phyloP scores from a whole-genome alignment of 495 filamentous ascomycete genomes.

The Aspergillus heteromorphus region DNA sequence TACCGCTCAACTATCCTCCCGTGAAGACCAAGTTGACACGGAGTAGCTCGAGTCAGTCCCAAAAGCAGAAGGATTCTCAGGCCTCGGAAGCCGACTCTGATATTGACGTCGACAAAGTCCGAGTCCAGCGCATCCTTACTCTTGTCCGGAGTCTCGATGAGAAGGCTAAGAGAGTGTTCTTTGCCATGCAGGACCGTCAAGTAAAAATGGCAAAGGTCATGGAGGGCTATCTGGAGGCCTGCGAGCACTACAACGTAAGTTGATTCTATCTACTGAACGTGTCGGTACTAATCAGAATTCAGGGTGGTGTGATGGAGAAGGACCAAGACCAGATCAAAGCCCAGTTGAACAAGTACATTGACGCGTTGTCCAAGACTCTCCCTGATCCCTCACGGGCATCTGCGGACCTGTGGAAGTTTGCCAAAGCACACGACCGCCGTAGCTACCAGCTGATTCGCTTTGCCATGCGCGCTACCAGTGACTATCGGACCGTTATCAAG shows the following conservation, averaged over 20 bases:
- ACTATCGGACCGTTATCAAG: slow-evolving; percentile 84
- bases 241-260: slow-evolving; percentile 73
- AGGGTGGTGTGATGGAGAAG: slow-evolving; percentile 76
- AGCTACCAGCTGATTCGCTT: slow-evolving; percentile 85
- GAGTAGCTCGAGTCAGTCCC: slow-evolving; percentile 53
- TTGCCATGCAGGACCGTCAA: slow-evolving; percentile 75
- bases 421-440: slow-evolving; percentile 84
- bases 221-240: slow-evolving; percentile 66
- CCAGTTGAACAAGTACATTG: slow-evolving; percentile 59
- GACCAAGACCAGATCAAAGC: slow-evolving; percentile 62
- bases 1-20: slow-evolving; percentile 81
- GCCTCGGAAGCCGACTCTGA: slow-evolving; percentile 42
- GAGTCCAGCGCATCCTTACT: slow-evolving; percentile 78
- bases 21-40: slow-evolving; percentile 64
- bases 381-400: slow-evolving; percentile 64
- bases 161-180: slow-evolving; percentile 79
- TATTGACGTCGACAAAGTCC: slow-evolving; percentile 73
- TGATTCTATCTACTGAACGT: background rate
- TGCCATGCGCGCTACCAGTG: slow-evolving; percentile 77
- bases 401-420: slow-evolving; percentile 81
- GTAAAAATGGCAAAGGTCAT: slow-evolving; percentile 63
- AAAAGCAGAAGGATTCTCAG: slow-evolving; percentile 50
- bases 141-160: slow-evolving; percentile 72
- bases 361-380: slow-evolving; percentile 65
- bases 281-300: background rate